phyloP scores from a whole-genome alignment of 176 grass and related monocot species.

The Carex scoparia region DNA sequence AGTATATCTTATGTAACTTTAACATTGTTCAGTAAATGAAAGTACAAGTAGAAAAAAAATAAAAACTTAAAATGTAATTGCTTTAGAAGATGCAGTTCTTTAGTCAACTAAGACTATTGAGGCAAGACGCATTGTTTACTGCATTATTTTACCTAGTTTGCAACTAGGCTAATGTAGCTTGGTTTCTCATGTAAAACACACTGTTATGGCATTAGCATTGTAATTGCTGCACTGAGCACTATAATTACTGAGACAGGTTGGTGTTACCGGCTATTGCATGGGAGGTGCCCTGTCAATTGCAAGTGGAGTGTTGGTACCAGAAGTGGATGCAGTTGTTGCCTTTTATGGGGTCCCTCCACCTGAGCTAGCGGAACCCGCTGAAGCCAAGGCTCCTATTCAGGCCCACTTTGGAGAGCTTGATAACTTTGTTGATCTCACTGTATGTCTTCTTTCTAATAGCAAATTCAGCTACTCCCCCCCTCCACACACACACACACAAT shows the following conservation, averaged over 20 bases:
- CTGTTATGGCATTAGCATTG: background rate
- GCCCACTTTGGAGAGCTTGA: slow-evolving; percentile 88
- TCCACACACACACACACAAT: too few species aligned
- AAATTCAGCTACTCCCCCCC: too few species aligned
- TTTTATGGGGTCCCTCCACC: slow-evolving; percentile 88
- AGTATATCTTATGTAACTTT: too few species aligned
- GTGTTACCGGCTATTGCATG: slow-evolving; percentile 95
- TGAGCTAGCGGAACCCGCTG: slow-evolving; percentile 72
- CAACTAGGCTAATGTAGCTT: background rate
- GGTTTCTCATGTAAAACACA: background rate
- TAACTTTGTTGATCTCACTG: slow-evolving; percentile 65
- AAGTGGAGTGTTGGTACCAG: slow-evolving; percentile 76
- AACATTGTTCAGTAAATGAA: too few species aligned
- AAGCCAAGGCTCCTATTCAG: slow-evolving; percentile 83
- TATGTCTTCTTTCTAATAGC: slow-evolving; percentile 29
- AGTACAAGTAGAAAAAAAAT: too few species aligned
- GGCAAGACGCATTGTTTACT: background rate
- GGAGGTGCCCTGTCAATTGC: slow-evolving; percentile 88
- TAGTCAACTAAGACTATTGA: background rate
- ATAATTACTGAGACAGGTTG: slow-evolving; percentile 43
- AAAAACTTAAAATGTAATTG: background rate
- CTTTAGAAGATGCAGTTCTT: background rate
- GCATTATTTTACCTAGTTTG: background rate
- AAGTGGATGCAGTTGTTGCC: slow-evolving; percentile 88
- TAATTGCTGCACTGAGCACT: background rate